Evolutionary conservation across 73 alveolate genomes (phyloP), one percentile per base, ranked within the genome.

Genomic region (Paramecium sonneborni): DNA sequence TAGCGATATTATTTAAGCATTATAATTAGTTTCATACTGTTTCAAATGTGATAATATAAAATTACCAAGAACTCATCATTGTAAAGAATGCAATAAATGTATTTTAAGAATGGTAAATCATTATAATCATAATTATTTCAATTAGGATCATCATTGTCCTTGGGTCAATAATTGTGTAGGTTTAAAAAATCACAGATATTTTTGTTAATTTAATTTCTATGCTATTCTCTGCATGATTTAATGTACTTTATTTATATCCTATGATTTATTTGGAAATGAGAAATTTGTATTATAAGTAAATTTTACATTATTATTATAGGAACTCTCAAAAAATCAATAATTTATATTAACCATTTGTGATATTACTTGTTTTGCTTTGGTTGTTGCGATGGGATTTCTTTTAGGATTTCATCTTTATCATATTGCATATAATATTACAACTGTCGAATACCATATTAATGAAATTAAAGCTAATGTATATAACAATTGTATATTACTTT

Each of bases 91-190:
- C 88, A 94, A 96, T 44, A 85, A 88, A 44, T 96, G 99, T 86
- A 57, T 93, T 14, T 70, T 95, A 30, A 96, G 89, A 72, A 96
- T 96, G 98, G 90, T 79, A 74, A 74, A 1, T 56, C n/a, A n/a
- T 67, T 28, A 1, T 23, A 70, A 8, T 34, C 30, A 38, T 62
- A 2, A 0, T 28, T 72, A 12, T 70, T 12, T 18, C 3, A 88
- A 70, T 62, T 57, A 69, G 94, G 99, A 96, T 74, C 99, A 96
- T 76, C 99, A 96, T 62, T 96, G 99, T 69, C 98, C 98, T 12
- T 96, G 99, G 98, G 85, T 96, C 1, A 94, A 93, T 26, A 96
- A 95, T 68, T 96, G 99, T 57, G 93, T 96, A 34, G 99, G 99
- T 24, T 85, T 92, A 58, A 67, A 62, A 56, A 96, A 96, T 86